Percentiles rank a stretch among this genome's conserved stretches.
Evolutionary conservation across 1,284 basidiomycete species (phyloP).

Genomic region (Ustilago curta): DNA sequence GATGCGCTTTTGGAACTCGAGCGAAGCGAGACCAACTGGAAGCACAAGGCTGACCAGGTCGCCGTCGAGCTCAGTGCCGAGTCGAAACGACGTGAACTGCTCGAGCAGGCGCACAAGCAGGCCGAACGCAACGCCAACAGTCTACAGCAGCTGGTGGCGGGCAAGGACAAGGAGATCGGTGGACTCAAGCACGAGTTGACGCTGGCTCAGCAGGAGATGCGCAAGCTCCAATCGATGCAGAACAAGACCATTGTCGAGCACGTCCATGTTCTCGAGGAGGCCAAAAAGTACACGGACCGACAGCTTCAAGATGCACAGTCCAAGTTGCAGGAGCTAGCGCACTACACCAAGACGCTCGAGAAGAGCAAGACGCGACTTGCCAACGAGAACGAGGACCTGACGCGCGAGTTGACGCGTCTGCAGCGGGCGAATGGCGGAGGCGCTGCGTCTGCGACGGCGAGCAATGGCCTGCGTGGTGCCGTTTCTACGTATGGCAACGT

Average conservation of each 20-base stretch:
- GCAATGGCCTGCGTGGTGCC: constrained; percentile 31
- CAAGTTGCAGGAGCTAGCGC: constrained; percentile 79
- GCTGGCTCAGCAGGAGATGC: constrained; percentile 76
- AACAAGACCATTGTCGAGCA: constrained; percentile 99
- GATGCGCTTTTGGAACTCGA: constrained; percentile 61
- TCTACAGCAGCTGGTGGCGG: constrained; percentile 78
- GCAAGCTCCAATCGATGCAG: constrained; percentile 75
- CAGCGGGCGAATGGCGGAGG: constrained; percentile 28
- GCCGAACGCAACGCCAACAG: constrained; percentile 72
- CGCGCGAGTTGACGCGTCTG: constrained; percentile 78
- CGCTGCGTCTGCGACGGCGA: constrained; percentile 24
- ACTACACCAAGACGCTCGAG: constrained; percentile 85
- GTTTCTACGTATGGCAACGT: constrained; percentile 43
- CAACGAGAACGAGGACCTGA: constrained; percentile 86
- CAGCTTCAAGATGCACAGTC: constrained; percentile 85
- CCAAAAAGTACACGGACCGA: constrained; percentile 93
- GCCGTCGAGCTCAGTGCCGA: constrained; percentile 58
- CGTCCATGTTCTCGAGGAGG: constrained; percentile 95
- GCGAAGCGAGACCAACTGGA: constrained; percentile 48
- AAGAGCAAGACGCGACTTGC: constrained; percentile 81
- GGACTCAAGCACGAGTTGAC: constrained; percentile 81
- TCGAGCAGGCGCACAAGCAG: constrained; percentile 73
- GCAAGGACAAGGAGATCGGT: constrained; percentile 83
- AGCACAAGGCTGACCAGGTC: constrained; percentile 57
- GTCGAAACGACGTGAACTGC: constrained; percentile 66